These are phyloP conservation scores for Exophiala oligosperma DNA, from an alignment of 2,329 filamentous ascomycete species.

Conservation along the genomic window DNA sequence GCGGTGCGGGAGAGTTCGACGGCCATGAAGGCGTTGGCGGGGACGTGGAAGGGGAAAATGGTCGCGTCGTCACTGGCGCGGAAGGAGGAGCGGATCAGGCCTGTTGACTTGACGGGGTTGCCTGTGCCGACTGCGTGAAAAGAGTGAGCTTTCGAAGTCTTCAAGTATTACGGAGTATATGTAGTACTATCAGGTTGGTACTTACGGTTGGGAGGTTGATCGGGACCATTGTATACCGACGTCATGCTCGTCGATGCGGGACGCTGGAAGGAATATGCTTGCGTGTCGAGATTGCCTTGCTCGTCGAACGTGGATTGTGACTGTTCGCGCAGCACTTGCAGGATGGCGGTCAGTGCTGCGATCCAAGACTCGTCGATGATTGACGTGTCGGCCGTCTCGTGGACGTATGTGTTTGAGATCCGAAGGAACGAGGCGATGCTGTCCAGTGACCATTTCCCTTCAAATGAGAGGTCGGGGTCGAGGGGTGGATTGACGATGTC, in stretches of 20 bases:
- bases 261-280: not conserved
- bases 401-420: conserved; percentile 81
- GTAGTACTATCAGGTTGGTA: not conserved
- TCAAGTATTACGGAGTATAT: no score
- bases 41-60: conserved; percentile 91
- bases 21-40: conserved; percentile 92
- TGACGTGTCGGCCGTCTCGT: conserved; percentile 71
- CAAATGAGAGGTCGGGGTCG: conserved; percentile 81
- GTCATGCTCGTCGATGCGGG: not conserved
- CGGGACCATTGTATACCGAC: conserved; percentile 51
- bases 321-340: conserved; percentile 75
- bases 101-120: conserved; percentile 85
- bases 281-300: not conserved
- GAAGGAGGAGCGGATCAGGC: conserved; percentile 87
- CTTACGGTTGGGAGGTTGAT: not conserved
- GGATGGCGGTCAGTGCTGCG: conserved; percentile 69
- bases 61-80: conserved; percentile 93
- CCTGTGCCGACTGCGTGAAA: conserved; percentile 61
- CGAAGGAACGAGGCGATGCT: conserved; percentile 89
- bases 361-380: conserved; percentile 81
- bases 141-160: no score
- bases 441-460: conserved; percentile 99
- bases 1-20: conserved; percentile 79
- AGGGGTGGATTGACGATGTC: conserved; percentile 84
- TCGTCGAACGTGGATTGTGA: conserved; percentile 75